A percentile compares a stretch with the other conserved stretches of the same genome.
phyloP scores from a whole-genome alignment of 192 early-diverging fungal species.

The Umbelopsis sp. region DNA sequence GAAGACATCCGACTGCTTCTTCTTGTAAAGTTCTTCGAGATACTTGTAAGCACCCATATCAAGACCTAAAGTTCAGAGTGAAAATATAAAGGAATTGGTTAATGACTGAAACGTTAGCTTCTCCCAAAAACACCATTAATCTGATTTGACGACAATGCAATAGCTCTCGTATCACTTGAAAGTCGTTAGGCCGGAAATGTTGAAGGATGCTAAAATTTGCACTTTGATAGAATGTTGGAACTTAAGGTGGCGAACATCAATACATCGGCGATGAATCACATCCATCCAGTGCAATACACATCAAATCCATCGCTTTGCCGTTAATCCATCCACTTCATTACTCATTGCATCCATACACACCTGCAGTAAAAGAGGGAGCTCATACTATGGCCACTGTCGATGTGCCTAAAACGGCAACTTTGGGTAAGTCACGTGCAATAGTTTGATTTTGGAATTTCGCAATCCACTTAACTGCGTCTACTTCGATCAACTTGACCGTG shows the following conservation, averaged over 20 bases:
- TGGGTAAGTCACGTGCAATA: background rate
- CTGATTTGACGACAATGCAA: too few species aligned
- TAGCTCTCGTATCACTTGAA: too few species aligned
- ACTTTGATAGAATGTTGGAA: background rate
- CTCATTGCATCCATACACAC: constrained; percentile 4
- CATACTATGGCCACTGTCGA: background rate
- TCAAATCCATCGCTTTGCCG: background rate
- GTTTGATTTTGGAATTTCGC: background rate
- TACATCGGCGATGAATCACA: background rate
- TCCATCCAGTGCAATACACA: background rate
- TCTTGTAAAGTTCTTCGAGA: constrained; percentile 95
- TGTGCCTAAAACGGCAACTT: constrained; percentile 17
- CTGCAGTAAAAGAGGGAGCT: constrained; percentile 21
- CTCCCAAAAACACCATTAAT: too few species aligned
- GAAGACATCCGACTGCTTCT: constrained; percentile 99
- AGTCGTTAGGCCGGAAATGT: background rate
- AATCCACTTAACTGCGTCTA: too few species aligned
- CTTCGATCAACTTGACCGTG: too few species aligned
- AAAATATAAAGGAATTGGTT: background rate
- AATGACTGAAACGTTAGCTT: background rate
- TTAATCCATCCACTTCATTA: background rate
- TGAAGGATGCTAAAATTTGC: background rate
- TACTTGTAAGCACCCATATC: constrained; percentile 77
- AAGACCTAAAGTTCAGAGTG: background rate
- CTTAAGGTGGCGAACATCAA: background rate